Base-by-base conservation (phyloP, 768 basidiomycete genomes). In the Peribolospora baueri region DNA sequence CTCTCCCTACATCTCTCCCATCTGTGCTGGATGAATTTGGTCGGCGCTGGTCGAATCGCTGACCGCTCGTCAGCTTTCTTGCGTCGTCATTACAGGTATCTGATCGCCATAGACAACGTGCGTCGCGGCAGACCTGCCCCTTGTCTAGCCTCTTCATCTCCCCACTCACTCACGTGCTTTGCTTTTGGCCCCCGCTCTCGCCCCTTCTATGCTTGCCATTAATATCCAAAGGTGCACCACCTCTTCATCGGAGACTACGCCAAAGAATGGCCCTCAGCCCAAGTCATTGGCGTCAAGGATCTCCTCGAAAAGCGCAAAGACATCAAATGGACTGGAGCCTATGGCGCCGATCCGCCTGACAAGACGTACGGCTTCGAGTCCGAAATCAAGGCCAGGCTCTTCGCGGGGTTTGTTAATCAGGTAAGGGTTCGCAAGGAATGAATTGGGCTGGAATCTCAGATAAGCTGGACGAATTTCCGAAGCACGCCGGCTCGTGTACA, bases 361-460 rank as follows among this genome's bases (percentile, higher is more conserved):
- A 79, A 79, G 37, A 70, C 70, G 49, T 86, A 84, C 59, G 85
- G 83, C 0, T 87, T 83, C 60, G 83, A 87, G 66, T 74, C 67
- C 3, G 70, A 72, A 40, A 46, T 59, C 47, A 48, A 54, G 52
- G 48, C 51, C 13, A 53, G 41, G 3, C 50, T 52, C 54, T 58
- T 57, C 6, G 48, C 49, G 48, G 48, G 42, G 8, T 53, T 50
- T 9, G 36, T 49, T 13, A 57, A 58, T 40, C 53, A 57, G 54
- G 61, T 55, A 46, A 40, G 52, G 42, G 8, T 3, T 0, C 7
- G 11, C 0, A 0, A 47, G 4, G 40, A n/a, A 38, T 14, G n/a
- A 11, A 49, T 3, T 37, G 14, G 25, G 25, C 25, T 25, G 25
- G 25, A 25, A 25, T 25, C 25, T 25, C 25, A 25, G 25, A 25